Evolutionary conservation across 1,284 basidiomycete species (phyloP), one percentile per base, ranked within the genome.

Genomic region (Sparassis latifolia): DNA sequence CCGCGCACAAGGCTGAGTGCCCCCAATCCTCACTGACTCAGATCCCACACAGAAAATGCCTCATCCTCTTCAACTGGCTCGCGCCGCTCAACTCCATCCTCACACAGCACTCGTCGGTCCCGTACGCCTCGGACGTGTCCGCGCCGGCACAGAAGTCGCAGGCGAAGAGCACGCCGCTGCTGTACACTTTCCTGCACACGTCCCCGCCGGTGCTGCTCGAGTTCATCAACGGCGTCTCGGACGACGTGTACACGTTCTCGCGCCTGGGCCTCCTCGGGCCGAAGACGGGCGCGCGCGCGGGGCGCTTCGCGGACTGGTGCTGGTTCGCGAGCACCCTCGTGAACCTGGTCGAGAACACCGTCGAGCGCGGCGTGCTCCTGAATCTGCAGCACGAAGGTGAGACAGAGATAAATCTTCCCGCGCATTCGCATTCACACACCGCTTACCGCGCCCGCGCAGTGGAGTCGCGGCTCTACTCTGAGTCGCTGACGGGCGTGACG

Each of bases 131-230:
- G 10, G 74, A 73, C 7, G 48, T 61, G 47, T 55, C 51, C 52
- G 47, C 33, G 42, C 57, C 4, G 54, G 65, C 47, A 33, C 44
- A 45, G 44, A 58, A 33, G 31, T 50, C 52, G 47, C 67, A 59
- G 45, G 63, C 52, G 48, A 58, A 78, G 52, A 75, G 79, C 7
- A 64, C 78, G 54, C 79, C 84, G 0, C 78, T 91, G 57, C 68
- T 91, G 51, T 82, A 86, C 55, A 78, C 85, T 2, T 67, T 90
- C 50, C 71, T 91, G 28, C 79, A 88, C 55, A 82, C 88, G 31
- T 82, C 87, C 10, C 89, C 88, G n/a, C 89, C 89, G 1, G 82
- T 89, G n/a, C 71, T 91, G 4, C 74, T 91, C 5, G 88, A 88
- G 59, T 73, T 91, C 29, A 76, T 86, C 44, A 82, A 86, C 56